Percentiles rank a stretch among this genome's conserved stretches.
Evolutionary conservation across 2,329 filamentous ascomycete genomes (phyloP).

Genomic region (Byssochlamys sp.): DNA sequence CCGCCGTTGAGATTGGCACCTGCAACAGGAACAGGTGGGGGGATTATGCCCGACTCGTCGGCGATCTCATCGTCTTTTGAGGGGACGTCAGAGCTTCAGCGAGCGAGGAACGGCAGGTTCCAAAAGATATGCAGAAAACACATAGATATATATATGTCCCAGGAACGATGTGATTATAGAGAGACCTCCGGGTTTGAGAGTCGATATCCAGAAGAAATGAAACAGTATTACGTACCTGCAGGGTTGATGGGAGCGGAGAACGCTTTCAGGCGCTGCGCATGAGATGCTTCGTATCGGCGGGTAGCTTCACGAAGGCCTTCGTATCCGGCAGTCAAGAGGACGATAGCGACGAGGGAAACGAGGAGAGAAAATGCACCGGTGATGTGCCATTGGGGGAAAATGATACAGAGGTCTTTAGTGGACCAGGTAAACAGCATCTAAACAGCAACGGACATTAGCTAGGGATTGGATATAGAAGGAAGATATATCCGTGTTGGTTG

Average conservation of each 20-base stretch:
- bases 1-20: slow-evolving; percentile 3
- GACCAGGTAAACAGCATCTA: slow-evolving; percentile 99
- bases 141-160: background rate
- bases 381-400: slow-evolving; percentile 87
- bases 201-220: slow-evolving; percentile 3
- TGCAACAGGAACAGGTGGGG: background rate
- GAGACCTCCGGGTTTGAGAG: background rate
- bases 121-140: background rate
- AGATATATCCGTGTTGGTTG: background rate
- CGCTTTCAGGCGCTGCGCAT: slow-evolving; percentile 41
- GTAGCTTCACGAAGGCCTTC: slow-evolving; percentile 73
- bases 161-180: background rate
- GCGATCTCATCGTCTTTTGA: slow-evolving; percentile 26
- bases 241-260: slow-evolving; percentile 26
- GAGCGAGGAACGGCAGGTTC: slow-evolving; percentile 1
- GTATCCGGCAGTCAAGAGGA: slow-evolving; percentile 81
- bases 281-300: slow-evolving; percentile 60
- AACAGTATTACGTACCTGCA: slow-evolving; percentile 21
- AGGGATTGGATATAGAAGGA: background rate
- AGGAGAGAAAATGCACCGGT: slow-evolving; percentile 63
- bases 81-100: slow-evolving; percentile 15
- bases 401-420: slow-evolving; percentile 84
- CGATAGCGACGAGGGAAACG: slow-evolving; percentile 70
- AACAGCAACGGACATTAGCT: slow-evolving; percentile 4
- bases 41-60: slow-evolving; percentile 16